Evolutionary conservation across 495 filamentous ascomycete genomes (phyloP).

Genomic region (Neurospora tetraspora): DNA sequence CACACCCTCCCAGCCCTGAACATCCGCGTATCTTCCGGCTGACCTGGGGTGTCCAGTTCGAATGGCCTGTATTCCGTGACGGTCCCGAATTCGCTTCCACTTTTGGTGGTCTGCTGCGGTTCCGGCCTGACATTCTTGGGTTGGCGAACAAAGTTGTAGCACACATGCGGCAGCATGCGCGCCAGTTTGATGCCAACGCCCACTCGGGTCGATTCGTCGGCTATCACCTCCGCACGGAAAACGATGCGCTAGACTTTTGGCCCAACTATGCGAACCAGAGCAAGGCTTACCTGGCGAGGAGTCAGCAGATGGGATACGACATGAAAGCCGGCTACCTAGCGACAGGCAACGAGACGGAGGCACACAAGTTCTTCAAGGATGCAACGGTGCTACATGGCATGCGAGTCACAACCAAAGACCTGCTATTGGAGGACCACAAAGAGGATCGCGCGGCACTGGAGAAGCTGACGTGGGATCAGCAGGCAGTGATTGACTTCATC

Average conservation of each 20-base stretch:
- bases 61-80: conserved; percentile 34
- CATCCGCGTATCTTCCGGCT: conserved; percentile 28
- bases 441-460: conserved; percentile 21
- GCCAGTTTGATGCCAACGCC: conserved; percentile 10
- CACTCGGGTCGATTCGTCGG: conserved; percentile 19
- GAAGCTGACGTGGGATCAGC: conserved; percentile 35
- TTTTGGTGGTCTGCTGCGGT: conserved; percentile 30
- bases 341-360: conserved; percentile 30
- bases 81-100: conserved; percentile 32
- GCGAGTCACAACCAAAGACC: conserved; percentile 25
- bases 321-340: conserved; percentile 28
- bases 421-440: conserved; percentile 12
- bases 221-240: conserved; percentile 32
- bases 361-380: conserved; percentile 15
- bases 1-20: conserved; percentile 12
- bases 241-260: conserved; percentile 31
- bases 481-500: conserved; percentile 33
- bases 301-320: conserved; percentile 15
- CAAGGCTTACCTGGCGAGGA: conserved; percentile 21
- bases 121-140: conserved; percentile 28
- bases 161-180: conserved; percentile 12
- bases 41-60: conserved; percentile 36
- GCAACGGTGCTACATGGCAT: conserved; percentile 6
- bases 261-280: conserved; percentile 33
- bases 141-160: conserved; percentile 19